Percentiles rank a stretch among this genome's conserved stretches.
Conservation (phyloP, 148 eudicot species). For the Mesembryanthemum crystallinum region DNA sequence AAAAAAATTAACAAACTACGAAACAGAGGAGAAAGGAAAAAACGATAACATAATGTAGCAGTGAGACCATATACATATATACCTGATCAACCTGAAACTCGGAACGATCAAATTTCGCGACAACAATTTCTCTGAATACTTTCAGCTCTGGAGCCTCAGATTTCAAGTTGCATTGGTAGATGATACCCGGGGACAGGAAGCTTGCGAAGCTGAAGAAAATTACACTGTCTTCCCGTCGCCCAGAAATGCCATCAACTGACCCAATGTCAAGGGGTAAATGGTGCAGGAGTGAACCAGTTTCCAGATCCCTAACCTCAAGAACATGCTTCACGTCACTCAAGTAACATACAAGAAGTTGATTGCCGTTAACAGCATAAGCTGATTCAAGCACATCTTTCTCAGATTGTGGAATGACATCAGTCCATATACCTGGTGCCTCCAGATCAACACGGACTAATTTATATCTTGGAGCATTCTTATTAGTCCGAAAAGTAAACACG, state of each 20-base stretch:
- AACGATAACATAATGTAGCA: not conserved
- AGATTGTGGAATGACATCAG: constrained; percentile 64
- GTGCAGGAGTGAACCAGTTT: constrained; percentile 61
- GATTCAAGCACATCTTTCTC: constrained; percentile 87
- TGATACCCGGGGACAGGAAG: constrained; percentile 84
- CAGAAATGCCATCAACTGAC: constrained; percentile 65
- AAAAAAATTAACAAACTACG: too few species aligned
- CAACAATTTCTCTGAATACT: constrained; percentile 73
- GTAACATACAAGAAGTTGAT: constrained; percentile 71
- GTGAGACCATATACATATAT: constrained; percentile 8
- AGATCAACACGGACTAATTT: constrained; percentile 84
- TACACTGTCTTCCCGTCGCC: constrained; percentile 55
- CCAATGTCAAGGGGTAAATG: constrained; percentile 88
- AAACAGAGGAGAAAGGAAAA: not conserved
- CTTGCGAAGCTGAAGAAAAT: constrained; percentile 71
- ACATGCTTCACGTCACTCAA: constrained; percentile 81
- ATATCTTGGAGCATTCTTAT: constrained; percentile 87
- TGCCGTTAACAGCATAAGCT: constrained; percentile 62
- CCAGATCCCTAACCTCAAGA: constrained; percentile 77
- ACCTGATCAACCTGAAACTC: constrained; percentile 84
- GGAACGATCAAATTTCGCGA: constrained; percentile 78
- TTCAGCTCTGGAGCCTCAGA: constrained; percentile 55
- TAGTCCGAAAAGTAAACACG: constrained; percentile 75
- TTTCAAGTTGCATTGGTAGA: constrained; percentile 65
- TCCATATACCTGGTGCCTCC: constrained; percentile 67